Conservation (phyloP, 2,329 filamentous ascomycete genomes). For the Penicillium concentricum region DNA sequence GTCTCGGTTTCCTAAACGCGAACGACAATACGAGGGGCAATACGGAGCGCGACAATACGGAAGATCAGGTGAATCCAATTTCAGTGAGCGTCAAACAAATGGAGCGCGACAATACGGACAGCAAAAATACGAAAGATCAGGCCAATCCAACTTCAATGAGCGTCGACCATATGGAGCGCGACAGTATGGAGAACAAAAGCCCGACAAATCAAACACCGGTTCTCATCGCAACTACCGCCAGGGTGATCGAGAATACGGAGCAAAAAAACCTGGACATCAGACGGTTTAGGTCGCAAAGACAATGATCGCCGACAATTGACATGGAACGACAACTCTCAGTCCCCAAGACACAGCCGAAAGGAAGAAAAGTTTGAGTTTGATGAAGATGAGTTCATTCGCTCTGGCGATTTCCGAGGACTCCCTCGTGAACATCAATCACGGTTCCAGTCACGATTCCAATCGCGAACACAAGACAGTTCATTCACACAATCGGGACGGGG, state of each 20-base stretch:
- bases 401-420: conserved; percentile 30
- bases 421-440: conserved; percentile 22
- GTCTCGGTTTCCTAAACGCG: background rate
- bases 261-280: background rate
- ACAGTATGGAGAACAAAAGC: background rate
- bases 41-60: conserved; percentile 2
- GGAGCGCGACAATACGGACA: background rate
- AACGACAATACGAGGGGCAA: background rate
- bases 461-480: background rate
- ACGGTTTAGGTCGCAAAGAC: background rate
- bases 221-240: background rate
- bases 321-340: background rate
- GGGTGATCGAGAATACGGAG: background rate
- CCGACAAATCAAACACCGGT: background rate
- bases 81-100: background rate
- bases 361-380: conserved; percentile 21
- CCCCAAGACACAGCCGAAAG: background rate
- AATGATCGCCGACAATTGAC: background rate
- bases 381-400: conserved; percentile 32
- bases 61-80: background rate
- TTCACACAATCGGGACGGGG: background rate
- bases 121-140: background rate
- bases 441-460: conserved; percentile 6
- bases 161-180: background rate
- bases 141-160: background rate